Conservation (phyloP, 148 eudicot species). For the Rhododendron mucronatum region DNA sequence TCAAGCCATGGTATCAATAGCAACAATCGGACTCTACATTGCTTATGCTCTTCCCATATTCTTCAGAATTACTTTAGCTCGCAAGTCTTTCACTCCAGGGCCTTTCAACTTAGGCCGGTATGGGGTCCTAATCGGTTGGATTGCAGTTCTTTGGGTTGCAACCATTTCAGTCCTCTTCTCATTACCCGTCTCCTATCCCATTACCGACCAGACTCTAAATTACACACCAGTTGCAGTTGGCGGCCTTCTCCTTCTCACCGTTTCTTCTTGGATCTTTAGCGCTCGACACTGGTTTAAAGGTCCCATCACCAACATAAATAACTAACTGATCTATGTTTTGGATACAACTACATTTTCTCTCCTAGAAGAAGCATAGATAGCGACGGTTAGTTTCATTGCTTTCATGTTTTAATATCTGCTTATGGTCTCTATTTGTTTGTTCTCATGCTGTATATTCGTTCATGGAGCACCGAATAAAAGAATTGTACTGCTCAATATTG, state of each 20-base stretch:
- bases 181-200: conserved; percentile 78
- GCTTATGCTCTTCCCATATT: conserved; percentile 87
- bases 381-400: not conserved
- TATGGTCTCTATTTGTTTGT: not conserved
- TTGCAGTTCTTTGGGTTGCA: conserved; percentile 78
- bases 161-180: conserved; percentile 78
- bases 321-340: conserved; percentile 11
- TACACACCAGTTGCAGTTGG: conserved; percentile 97
- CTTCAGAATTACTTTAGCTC: conserved; percentile 81
- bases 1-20: conserved; percentile 91
- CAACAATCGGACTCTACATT: conserved; percentile 89
- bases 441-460: not conserved
- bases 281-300: conserved; percentile 92
- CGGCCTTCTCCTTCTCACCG: conserved; percentile 52
- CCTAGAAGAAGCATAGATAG: not conserved
- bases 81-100: conserved; percentile 76
- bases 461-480: not conserved
- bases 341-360: not conserved
- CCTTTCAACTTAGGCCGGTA: conserved; percentile 82
- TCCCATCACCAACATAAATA: conserved; percentile 61
- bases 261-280: conserved; percentile 59
- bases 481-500: not conserved
- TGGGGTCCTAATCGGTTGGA: conserved; percentile 72
- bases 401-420: not conserved
- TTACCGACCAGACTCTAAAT: conserved; percentile 63